Evolutionary conservation across 2,329 filamentous ascomycete genomes (phyloP), one percentile per base, ranked within the genome.

Genomic region (Podosphaera aphanis): DNA sequence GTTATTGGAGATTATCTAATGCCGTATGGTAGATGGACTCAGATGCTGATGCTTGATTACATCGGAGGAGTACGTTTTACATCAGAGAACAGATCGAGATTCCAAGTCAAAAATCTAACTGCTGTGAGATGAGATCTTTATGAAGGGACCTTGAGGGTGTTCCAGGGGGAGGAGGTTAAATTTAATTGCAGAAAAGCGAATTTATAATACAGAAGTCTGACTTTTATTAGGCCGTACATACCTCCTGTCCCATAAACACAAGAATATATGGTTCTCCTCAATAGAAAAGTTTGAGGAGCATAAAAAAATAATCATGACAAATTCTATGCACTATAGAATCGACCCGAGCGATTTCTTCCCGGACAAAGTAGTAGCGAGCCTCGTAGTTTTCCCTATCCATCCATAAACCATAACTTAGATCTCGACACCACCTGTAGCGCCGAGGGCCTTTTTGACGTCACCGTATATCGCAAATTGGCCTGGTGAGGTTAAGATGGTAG

Each of bases 381-480:
- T 37, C 37, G 38, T 37, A 21, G 44, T 44, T 38, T 43, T 44
- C 40, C 49, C 45, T 46, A 47, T 49, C 39, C 45, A 39, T 27
- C 48, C 46, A 47, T 31, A 43, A 43, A 31, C 35, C 41, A n/a
- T 43, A 48, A 55, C 58, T 50, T 68, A 67, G 52, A 84, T 79
- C 64, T 85, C 80, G 29, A 85, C 77, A 64, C 80, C 81, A n/a
- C 77, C 78, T 13, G 70, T 73, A 44, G 81, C 83, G 47, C 77
- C 78, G 3, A 84, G 63, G 1, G 69, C 63, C 63, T 76, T 74
- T 69, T 82, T 82, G 56, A 80, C 58, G 53, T 77, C 71, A 63
- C 80, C 83, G 61, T 93, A 93, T 64, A 93, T 93, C 59, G 81
- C 82, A 65, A 90, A 90, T 67, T 90, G 83, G 62, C 79, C 78